Conservation (phyloP, 1,139 yeast genomes). For the Hansenula lynferdii region DNA sequence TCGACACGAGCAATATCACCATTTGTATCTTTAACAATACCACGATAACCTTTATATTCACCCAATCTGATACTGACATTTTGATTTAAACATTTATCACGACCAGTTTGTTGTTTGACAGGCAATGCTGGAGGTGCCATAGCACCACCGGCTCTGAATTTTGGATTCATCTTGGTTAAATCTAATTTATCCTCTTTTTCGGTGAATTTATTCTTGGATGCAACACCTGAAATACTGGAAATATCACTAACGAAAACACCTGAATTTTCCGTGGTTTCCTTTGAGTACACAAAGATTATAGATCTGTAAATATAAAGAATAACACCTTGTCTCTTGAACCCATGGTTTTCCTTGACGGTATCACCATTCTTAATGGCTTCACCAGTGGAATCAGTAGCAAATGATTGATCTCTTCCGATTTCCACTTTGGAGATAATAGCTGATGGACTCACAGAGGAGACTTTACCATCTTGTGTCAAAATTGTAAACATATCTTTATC, state of each 20-base stretch:
- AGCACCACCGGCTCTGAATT: slow-evolving; percentile 44
- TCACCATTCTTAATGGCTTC: slow-evolving; percentile 85
- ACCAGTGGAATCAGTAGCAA: slow-evolving; percentile 86
- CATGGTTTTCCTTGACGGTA: slow-evolving; percentile 75
- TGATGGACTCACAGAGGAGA: slow-evolving; percentile 66
- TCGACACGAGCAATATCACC: slow-evolving; percentile 91
- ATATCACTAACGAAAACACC: slow-evolving; percentile 87
- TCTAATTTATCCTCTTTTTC: slow-evolving; percentile 35
- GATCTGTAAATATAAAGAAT: slow-evolving; percentile 84
- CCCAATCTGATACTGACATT: slow-evolving; percentile 84
- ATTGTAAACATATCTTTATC: slow-evolving; percentile 83
- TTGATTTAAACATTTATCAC: slow-evolving; percentile 77
- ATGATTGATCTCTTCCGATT: slow-evolving; percentile 60
- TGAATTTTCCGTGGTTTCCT: slow-evolving; percentile 74
- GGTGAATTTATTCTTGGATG: slow-evolving; percentile 56
- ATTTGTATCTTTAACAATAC: slow-evolving; percentile 89
- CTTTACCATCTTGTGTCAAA: slow-evolving; percentile 80
- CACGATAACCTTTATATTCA: slow-evolving; percentile 91
- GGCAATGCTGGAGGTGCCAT: slow-evolving; percentile 50
- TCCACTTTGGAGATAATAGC: slow-evolving; percentile 74
- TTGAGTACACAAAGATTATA: slow-evolving; percentile 72
- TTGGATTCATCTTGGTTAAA: slow-evolving; percentile 83
- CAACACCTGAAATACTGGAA: slow-evolving; percentile 72
- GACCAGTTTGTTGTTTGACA: slow-evolving; percentile 42
- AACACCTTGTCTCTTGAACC: slow-evolving; percentile 83